Evolutionary conservation across 106 monocot genomes (phyloP).

Genomic region (Iris macrosiphon): DNA sequence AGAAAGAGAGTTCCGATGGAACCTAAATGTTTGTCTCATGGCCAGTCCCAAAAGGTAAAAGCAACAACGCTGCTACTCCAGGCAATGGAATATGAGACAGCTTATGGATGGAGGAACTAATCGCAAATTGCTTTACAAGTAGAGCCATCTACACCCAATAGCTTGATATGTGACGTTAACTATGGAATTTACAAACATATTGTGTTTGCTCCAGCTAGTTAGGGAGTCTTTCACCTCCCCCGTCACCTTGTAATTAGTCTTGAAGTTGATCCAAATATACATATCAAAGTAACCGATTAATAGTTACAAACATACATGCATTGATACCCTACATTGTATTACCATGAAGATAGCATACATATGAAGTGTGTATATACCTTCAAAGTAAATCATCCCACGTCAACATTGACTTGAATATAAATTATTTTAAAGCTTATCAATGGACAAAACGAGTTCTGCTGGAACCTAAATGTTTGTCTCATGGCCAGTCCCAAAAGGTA

Average conservation of each 20-base stretch:
- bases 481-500: slow-evolving; percentile 43
- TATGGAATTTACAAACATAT: slow-evolving; percentile 22
- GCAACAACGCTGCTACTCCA: slow-evolving; percentile 13
- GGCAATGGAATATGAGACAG: slow-evolving; percentile 30
- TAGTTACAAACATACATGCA: too few relatives aligned
- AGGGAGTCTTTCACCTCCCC: not conserved
- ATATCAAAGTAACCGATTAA: too few relatives aligned
- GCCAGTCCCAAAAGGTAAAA: slow-evolving; percentile 21
- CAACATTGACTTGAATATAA: too few relatives aligned
- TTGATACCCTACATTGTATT: too few relatives aligned
- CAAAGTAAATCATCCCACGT: too few relatives aligned
- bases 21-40: slow-evolving; percentile 24
- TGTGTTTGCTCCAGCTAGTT: slow-evolving; percentile 8
- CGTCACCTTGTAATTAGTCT: too few relatives aligned
- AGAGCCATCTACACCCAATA: not conserved
- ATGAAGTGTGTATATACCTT: too few relatives aligned
- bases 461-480: slow-evolving; percentile 39
- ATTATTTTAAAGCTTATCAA: too few relatives aligned
- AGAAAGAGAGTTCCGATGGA: not conserved
- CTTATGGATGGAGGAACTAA: slow-evolving; percentile 5
- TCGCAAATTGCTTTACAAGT: too few relatives aligned
- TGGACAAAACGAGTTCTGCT: too few relatives aligned
- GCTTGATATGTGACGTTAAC: slow-evolving; percentile 18
- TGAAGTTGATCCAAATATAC: too few relatives aligned
- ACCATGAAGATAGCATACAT: too few relatives aligned